Evolutionary conservation across 1,284 basidiomycete genomes (phyloP), one percentile per base, ranked within the genome.

Genomic region (Naganishia cerealis): DNA sequence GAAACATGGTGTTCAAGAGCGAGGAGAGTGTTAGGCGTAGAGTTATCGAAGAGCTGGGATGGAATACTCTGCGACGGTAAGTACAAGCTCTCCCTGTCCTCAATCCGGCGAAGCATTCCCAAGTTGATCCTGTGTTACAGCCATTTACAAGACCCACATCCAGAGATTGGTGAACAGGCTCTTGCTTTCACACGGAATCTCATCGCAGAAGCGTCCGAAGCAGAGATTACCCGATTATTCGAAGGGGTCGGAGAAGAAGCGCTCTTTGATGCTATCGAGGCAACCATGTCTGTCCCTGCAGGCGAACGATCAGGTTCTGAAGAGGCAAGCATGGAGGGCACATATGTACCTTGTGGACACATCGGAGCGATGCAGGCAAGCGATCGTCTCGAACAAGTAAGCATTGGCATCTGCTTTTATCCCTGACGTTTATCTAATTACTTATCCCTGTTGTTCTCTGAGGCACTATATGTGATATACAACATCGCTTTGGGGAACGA

Each of bases 1-100:
- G 91, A 78, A 94, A 93, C 75, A 74, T 91, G 21, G 75, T 90
- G 6, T 85, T 85, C 76, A 88, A 88, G 74, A 86, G 87, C 33
- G 80, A 78, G 2, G 79, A 83, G 24, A 82, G 84, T 53, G 84
- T 85, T 54, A 92, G 91, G 78, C 79, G 79, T 40, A 79, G 83
- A 57, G 84, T 91, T 12, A 89, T 91, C 85, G 77, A 79, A 10
- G 79, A 83, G 33, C 74, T 94, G 6, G 86, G 86, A 0, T 92
- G 90, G 89, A 74, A 76, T 0, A 68, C 65, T 5, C 68, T 78
- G 21, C 66, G 66, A 39, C 48, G 21, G 76, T 77, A 59, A 68
- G 73, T 73, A 42, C 24, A 38, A 13, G n/a, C 1, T 33, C 29
- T 7, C 18, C 1, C 24, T n/a, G n/a, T 5, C 15, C 33, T 9